phyloP scores from a whole-genome alignment of 2,329 filamentous ascomycete genomes.

The Alternaria angustiovoidea region DNA sequence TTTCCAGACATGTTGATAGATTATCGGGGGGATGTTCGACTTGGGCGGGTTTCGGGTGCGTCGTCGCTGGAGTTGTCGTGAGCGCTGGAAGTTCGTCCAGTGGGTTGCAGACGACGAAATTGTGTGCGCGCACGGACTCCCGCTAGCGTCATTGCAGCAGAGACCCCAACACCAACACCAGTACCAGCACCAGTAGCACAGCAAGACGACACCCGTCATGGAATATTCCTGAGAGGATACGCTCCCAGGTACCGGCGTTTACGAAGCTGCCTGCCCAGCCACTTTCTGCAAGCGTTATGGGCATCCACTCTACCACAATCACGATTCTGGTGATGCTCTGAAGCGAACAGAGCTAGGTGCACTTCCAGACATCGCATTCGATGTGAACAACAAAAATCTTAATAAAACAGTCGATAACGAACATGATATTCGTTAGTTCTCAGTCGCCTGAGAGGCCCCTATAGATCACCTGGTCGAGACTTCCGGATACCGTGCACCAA shows the following conservation, averaged over 20 bases:
- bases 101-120: conserved; percentile 11
- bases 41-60: conserved; percentile 24
- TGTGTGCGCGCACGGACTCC: conserved; percentile 1
- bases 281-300: too few relatives aligned
- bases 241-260: not conserved
- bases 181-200: not conserved
- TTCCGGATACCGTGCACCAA: too few relatives aligned
- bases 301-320: too few relatives aligned
- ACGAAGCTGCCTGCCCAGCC: not conserved
- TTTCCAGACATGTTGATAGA: conserved; percentile 25
- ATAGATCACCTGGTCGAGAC: too few relatives aligned
- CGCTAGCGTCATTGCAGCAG: conserved; percentile 1
- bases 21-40: conserved; percentile 21
- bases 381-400: too few relatives aligned
- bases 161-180: not conserved
- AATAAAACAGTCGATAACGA: too few relatives aligned
- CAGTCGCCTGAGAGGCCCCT: too few relatives aligned
- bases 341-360: not conserved
- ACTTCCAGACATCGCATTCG: not conserved
- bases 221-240: not conserved
- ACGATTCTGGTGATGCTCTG: not conserved
- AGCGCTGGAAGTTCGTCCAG: conserved; percentile 16
- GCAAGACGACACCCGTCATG: too few relatives aligned
- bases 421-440: too few relatives aligned
- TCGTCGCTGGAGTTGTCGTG: conserved; percentile 23